Conservation (phyloP, 1,284 basidiomycete genomes). For the Leccinum fuscescens region DNA sequence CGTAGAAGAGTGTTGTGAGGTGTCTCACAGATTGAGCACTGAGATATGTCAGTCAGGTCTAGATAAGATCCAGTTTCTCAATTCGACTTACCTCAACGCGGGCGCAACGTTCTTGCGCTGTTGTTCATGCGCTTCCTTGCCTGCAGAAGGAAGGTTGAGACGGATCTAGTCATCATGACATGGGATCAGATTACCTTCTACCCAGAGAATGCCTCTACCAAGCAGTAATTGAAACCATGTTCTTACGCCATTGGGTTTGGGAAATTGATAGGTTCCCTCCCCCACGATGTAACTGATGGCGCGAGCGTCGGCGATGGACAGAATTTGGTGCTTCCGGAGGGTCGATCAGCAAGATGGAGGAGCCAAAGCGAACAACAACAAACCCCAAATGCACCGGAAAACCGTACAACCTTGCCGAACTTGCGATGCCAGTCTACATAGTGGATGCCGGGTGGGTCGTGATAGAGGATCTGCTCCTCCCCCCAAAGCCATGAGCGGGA, state of each 20-base stretch:
- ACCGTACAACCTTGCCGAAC: slow-evolving; percentile 52
- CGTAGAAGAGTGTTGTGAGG: slow-evolving; percentile 48
- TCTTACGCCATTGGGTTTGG: slow-evolving; percentile 57
- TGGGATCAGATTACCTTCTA: slow-evolving; percentile 44
- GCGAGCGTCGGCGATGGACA: slow-evolving; percentile 52
- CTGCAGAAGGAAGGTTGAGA: slow-evolving; percentile 26
- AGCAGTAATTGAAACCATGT: slow-evolving; percentile 58
- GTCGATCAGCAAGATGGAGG: slow-evolving; percentile 7
- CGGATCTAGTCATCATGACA: background rate
- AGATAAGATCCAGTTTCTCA: background rate
- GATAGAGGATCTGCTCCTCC: slow-evolving; percentile 54
- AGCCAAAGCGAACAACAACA: background rate
- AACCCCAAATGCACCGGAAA: slow-evolving; percentile 56
- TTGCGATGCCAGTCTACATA: slow-evolving; percentile 50
- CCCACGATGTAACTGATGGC: slow-evolving; percentile 54
- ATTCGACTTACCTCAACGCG: slow-evolving; percentile 46
- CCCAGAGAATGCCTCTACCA: slow-evolving; percentile 61
- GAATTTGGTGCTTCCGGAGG: slow-evolving; percentile 45
- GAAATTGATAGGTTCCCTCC: slow-evolving; percentile 52
- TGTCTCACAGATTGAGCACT: slow-evolving; percentile 53
- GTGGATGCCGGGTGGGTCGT: slow-evolving; percentile 44
- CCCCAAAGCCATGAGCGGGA: slow-evolving; percentile 53
- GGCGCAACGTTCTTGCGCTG: slow-evolving; percentile 52
- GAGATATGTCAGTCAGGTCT: slow-evolving; percentile 5
- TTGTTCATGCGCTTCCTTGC: slow-evolving; percentile 52